A percentile compares a stretch with the other conserved stretches of the same genome.
phyloP scores from a whole-genome alignment of 1,284 basidiomycete genomes.

The Thecaphora thlaspeos region DNA sequence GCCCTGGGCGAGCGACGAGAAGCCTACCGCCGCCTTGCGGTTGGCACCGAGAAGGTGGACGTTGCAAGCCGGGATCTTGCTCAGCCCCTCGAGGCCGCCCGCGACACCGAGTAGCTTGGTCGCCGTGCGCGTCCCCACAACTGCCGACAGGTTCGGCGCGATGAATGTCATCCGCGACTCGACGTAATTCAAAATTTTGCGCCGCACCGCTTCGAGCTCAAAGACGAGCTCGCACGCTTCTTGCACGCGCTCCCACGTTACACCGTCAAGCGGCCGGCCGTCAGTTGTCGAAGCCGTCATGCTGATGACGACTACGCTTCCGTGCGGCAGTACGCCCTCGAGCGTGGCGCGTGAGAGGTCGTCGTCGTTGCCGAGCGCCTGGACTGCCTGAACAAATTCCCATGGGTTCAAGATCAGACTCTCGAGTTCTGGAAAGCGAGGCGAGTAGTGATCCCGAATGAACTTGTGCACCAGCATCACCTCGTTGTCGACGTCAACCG shows the following conservation, averaged over 20 bases:
- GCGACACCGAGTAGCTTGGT: conserved; percentile 97
- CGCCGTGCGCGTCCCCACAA: conserved; percentile 95
- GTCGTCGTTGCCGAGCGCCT: conserved; percentile 75
- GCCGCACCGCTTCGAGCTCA: conserved; percentile 80
- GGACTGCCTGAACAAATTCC: conserved; percentile 89
- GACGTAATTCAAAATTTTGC: conserved; percentile 93
- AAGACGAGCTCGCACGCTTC: conserved; percentile 84
- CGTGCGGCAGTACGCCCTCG: conserved; percentile 77
- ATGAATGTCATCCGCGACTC: conserved; percentile 97
- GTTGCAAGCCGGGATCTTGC: conserved; percentile 94
- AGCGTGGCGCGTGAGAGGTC: conserved; percentile 78
- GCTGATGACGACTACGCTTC: conserved; percentile 91
- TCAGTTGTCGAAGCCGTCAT: conserved; percentile 84
- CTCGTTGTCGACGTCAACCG: conserved; percentile 98
- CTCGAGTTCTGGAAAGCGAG: conserved; percentile 95
- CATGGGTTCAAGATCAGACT: conserved; percentile 86
- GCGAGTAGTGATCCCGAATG: conserved; percentile 94
- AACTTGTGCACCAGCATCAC: conserved; percentile 98
- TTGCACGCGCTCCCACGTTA: conserved; percentile 77
- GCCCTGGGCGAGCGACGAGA: conserved; percentile 69
- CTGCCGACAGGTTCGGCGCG: conserved; percentile 94
- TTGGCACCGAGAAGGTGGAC: conserved; percentile 91
- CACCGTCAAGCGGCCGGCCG: conserved; percentile 70
- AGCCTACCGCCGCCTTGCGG: conserved; percentile 81
- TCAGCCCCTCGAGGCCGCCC: conserved; percentile 83